Evolutionary conservation across 495 filamentous ascomycete species (phyloP).

Genomic region (Amorphotheca resinae): DNA sequence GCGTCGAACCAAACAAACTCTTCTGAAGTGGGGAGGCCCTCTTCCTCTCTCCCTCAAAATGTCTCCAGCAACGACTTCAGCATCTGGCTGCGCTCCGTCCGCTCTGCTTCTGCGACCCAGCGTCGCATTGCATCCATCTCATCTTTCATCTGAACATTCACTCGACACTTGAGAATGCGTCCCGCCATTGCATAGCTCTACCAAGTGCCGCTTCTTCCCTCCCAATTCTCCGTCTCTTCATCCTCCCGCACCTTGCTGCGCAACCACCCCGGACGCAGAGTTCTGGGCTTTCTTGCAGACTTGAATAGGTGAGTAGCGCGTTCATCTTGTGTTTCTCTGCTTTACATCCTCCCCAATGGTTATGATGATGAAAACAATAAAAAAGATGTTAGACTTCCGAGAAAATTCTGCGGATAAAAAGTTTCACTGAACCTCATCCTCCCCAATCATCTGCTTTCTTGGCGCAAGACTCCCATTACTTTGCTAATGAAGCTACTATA

Average conservation of each 20-base stretch:
- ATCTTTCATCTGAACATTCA: neutral
- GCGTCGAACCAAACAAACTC: neutral
- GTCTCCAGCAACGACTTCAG: constrained; percentile 1
- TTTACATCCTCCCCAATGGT: too few species aligned
- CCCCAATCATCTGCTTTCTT: neutral
- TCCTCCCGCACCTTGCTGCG: neutral
- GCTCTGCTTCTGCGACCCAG: neutral
- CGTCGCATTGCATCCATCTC: neutral
- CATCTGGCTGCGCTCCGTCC: neutral
- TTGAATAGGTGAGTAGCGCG: neutral
- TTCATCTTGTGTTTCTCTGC: too few species aligned
- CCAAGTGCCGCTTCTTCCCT: too few species aligned
- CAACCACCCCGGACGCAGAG: neutral
- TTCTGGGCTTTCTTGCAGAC: neutral
- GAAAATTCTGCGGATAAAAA: constrained; percentile 21
- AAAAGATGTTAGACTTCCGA: constrained; percentile 34
- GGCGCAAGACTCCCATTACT: too few species aligned
- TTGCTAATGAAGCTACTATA: too few species aligned
- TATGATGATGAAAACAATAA: constrained; percentile 21
- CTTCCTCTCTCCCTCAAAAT: constrained; percentile 1
- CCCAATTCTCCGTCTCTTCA: neutral
- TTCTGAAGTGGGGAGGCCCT: constrained; percentile 1
- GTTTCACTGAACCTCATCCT: constrained; percentile 14
- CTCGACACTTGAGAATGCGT: neutral
- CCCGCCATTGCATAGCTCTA: neutral